Conservation (phyloP, 495 filamentous ascomycete genomes). For the Penicillium malachiteum region DNA sequence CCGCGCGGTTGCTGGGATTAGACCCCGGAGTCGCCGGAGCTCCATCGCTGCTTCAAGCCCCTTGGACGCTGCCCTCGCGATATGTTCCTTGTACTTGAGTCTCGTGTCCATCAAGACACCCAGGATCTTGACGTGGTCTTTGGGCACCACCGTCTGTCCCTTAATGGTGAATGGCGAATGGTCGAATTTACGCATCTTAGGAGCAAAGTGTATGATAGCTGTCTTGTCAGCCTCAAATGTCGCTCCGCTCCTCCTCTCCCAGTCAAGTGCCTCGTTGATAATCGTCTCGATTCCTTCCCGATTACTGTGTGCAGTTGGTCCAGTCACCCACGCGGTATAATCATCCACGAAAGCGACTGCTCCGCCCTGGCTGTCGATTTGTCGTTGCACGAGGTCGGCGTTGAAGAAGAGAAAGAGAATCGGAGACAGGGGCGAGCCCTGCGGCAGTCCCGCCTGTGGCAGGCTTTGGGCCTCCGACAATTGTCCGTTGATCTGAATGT, state of each 20-base stretch:
- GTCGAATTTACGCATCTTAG: constrained; percentile 20
- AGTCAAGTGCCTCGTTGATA: too few relatives aligned
- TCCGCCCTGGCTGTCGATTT: constrained; percentile 18
- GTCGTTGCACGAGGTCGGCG: constrained; percentile 25
- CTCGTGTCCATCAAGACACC: constrained; percentile 22
- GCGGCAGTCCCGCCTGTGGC: constrained; percentile 18
- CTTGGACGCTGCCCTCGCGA: too few relatives aligned
- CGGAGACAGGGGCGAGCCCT: constrained; percentile 35
- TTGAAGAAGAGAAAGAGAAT: constrained; percentile 34
- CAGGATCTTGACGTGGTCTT: constrained; percentile 24
- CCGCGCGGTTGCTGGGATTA: constrained; percentile 28
- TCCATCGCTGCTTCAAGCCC: constrained; percentile 32
- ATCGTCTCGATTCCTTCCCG: too few relatives aligned
- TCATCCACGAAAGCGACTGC: constrained; percentile 27
- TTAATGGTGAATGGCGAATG: constrained; percentile 25
- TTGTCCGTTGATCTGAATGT: too few relatives aligned
- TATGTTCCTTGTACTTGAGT: constrained; percentile 27
- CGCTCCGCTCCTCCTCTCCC: constrained; percentile 23
- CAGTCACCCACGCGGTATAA: too few relatives aligned
- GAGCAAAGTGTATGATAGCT: constrained; percentile 11
- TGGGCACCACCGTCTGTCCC: constrained; percentile 22
- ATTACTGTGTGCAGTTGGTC: too few relatives aligned
- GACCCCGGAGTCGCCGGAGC: constrained; percentile 24
- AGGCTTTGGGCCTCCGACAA: too few relatives aligned
- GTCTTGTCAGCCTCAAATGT: constrained; percentile 30